Conservation (phyloP, 1,284 basidiomycete genomes). For the Leccinum fuscescens region DNA sequence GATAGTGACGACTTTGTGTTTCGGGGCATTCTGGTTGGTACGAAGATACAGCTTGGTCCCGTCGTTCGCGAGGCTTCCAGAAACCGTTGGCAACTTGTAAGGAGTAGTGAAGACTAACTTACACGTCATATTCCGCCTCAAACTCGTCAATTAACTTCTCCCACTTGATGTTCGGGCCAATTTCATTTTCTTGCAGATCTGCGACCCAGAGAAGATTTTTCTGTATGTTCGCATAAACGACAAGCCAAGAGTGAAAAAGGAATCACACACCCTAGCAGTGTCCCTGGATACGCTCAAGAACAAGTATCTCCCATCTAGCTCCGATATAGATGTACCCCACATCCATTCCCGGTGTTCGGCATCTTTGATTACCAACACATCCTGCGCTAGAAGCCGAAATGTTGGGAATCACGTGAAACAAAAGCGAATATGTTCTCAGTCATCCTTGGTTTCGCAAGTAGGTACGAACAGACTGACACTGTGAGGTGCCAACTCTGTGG, state of each 20-base stretch:
- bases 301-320: conserved; percentile 65
- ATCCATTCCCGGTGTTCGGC: conserved; percentile 65
- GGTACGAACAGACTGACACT: conserved; percentile 46
- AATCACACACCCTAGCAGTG: conserved; percentile 53
- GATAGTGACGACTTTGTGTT: conserved; percentile 65
- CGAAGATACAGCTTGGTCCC: conserved; percentile 63
- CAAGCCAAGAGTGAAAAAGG: background rate
- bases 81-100: background rate
- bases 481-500: conserved; percentile 66
- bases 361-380: conserved; percentile 66
- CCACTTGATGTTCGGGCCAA: conserved; percentile 68
- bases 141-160: conserved; percentile 65
- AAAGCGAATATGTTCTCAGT: conserved; percentile 7
- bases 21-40: conserved; percentile 67
- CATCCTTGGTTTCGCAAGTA: background rate
- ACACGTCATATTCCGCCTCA: conserved; percentile 63
- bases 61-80: conserved; percentile 63
- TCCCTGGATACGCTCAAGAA: conserved; percentile 58
- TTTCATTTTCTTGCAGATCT: conserved; percentile 56
- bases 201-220: conserved; percentile 76
- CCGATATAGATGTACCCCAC: conserved; percentile 56
- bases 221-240: conserved; percentile 36
- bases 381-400: conserved; percentile 49
- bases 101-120: conserved; percentile 26
- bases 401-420: conserved; percentile 5